Percentiles rank a stretch among this genome's conserved stretches.
These are phyloP conservation scores for Fraxinus baroniana DNA, from an alignment of 305 asterid genomes.

Conservation along the genomic window DNA sequence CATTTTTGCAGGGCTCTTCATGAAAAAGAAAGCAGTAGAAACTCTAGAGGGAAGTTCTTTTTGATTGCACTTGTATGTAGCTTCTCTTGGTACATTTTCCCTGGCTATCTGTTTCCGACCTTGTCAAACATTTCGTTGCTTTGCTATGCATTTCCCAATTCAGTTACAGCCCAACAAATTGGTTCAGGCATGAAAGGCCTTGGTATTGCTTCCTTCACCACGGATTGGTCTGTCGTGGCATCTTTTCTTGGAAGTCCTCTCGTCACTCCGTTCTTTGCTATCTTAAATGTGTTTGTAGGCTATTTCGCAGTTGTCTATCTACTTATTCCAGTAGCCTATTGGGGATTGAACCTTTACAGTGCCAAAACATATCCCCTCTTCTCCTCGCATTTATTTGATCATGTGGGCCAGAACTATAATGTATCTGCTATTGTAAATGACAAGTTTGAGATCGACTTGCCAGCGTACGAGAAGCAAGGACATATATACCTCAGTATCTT, in stretches of 20 bases:
- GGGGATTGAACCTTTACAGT: conserved; percentile 58
- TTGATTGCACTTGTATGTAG: conserved; percentile 52
- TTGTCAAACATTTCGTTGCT: conserved; percentile 49
- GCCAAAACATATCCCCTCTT: conserved; percentile 59
- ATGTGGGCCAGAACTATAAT: conserved; percentile 38
- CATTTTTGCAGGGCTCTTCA: conserved; percentile 61
- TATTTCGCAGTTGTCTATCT: conserved; percentile 40
- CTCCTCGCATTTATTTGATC: conserved; percentile 40
- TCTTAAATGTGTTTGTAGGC: conserved; percentile 48
- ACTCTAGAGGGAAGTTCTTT: conserved; percentile 60
- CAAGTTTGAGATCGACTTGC: conserved; percentile 56
- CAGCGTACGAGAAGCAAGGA: conserved; percentile 45
- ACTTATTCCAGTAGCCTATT: conserved; percentile 54
- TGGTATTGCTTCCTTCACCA: conserved; percentile 56
- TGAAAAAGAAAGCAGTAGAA: conserved; percentile 42
- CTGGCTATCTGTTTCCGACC: conserved; percentile 54
- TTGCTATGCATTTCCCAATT: conserved; percentile 50
- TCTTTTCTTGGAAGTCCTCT: conserved; percentile 65
- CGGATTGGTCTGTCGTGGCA: conserved; percentile 63
- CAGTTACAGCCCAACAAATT: conserved; percentile 49
- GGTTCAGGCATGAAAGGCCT: conserved; percentile 74
- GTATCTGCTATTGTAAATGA: conserved; percentile 55
- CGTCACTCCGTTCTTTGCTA: conserved; percentile 65
- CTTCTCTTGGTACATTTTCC: conserved; percentile 53
- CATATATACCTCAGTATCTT: conserved; percentile 46